Conservation (phyloP, 129 eudicot genomes). For the Mikania micrantha region DNA sequence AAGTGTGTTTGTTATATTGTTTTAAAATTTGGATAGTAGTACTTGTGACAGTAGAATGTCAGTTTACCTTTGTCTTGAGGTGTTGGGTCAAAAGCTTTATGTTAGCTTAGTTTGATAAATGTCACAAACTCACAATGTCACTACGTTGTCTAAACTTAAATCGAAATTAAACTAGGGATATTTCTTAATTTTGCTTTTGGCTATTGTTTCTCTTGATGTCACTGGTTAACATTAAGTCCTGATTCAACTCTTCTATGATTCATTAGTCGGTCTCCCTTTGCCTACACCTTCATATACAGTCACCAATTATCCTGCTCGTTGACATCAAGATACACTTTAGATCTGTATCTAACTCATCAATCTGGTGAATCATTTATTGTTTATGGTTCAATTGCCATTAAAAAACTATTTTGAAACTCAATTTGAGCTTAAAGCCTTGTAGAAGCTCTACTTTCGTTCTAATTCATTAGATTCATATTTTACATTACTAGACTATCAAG, state of each 20-base stretch:
- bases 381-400: background rate
- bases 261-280: background rate
- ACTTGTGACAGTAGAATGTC: background rate
- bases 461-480: background rate
- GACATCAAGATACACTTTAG: background rate
- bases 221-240: background rate
- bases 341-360: background rate
- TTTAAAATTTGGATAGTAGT: background rate
- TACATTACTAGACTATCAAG: background rate
- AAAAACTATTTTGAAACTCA: background rate
- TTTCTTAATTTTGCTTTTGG: background rate
- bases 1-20: no score
- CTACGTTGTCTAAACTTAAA: background rate
- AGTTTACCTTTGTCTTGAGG: background rate
- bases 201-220: background rate
- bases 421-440: background rate
- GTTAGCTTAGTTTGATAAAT: background rate
- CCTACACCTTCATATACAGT: background rate
- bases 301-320: background rate
- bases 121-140: no score
- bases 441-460: background rate
- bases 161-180: background rate
- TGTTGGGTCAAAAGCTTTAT: background rate
- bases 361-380: background rate
- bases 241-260: background rate